Conservation (phyloP, 148 eudicot genomes). For the Vaccinium vitisidaea region DNA sequence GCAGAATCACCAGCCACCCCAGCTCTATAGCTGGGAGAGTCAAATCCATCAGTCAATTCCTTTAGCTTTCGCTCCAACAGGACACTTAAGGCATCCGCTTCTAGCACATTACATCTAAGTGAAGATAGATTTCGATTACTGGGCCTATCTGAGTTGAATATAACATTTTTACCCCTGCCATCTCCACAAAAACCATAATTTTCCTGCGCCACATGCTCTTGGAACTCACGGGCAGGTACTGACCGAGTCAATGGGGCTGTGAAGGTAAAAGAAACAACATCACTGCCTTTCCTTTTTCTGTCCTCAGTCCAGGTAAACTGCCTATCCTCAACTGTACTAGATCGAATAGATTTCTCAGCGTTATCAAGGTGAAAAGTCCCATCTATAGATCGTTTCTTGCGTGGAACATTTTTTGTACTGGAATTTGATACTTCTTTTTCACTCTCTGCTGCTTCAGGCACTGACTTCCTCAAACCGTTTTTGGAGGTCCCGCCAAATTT, state of each 20-base stretch:
- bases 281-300: conserved; percentile 58
- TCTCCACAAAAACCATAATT: conserved; percentile 29
- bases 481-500: conserved; percentile 40
- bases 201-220: conserved; percentile 27
- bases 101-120: conserved; percentile 40
- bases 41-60: conserved; percentile 54
- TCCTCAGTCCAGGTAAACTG: conserved; percentile 55
- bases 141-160: conserved; percentile 37
- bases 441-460: conserved; percentile 45
- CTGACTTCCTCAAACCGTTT: conserved; percentile 56
- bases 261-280: conserved; percentile 93
- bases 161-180: conserved; percentile 33
- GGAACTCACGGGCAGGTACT: conserved; percentile 32
- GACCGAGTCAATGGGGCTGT: conserved; percentile 73
- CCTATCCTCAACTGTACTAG: conserved; percentile 24
- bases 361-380: conserved; percentile 40
- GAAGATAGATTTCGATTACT: conserved; percentile 41
- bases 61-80: conserved; percentile 77
- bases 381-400: conserved; percentile 71
- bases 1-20: conserved; percentile 27
- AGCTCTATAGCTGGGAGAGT: conserved; percentile 38
- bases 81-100: conserved; percentile 70
- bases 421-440: conserved; percentile 45
- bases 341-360: conserved; percentile 4
- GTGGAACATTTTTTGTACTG: conserved; percentile 41